Conservation (phyloP, 495 filamentous ascomycete species). For the Daldinia bambusicola region DNA sequence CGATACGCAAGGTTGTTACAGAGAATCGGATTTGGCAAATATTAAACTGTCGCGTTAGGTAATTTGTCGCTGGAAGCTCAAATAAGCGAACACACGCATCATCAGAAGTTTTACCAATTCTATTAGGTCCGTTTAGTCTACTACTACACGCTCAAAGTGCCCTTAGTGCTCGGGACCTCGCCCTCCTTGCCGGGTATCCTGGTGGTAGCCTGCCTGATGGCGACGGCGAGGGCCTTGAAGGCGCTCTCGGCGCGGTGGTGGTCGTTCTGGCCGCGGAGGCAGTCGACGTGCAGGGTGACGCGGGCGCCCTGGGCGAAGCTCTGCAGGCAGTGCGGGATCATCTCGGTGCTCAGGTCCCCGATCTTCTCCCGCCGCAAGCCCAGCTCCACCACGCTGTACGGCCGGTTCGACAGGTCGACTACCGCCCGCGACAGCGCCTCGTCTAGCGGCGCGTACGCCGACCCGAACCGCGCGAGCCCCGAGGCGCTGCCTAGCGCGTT, state of each 20-base stretch:
- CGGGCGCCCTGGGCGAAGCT: conserved; percentile 91
- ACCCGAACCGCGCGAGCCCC: conserved; percentile 89
- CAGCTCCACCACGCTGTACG: conserved; percentile 82
- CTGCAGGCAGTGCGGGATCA: conserved; percentile 95
- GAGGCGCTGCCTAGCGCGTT: conserved; percentile 75
- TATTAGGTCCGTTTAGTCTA: neutral
- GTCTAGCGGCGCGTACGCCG: conserved; percentile 90
- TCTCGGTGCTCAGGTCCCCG: conserved; percentile 91
- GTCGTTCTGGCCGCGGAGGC: conserved; percentile 88
- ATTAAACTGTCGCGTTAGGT: neutral
- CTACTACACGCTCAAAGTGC: conserved; percentile 69
- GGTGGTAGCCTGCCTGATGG: conserved; percentile 77
- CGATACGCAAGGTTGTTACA: no score
- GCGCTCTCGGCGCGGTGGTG: conserved; percentile 97
- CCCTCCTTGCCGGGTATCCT: conserved; percentile 81
- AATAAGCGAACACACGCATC: neutral
- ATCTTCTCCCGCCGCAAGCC: conserved; percentile 90
- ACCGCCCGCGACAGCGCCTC: conserved; percentile 95
- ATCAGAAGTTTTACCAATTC: neutral
- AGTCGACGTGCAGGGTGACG: conserved; percentile 94
- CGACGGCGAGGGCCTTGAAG: conserved; percentile 94
- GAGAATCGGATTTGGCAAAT: neutral
- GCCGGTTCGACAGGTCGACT: conserved; percentile 91
- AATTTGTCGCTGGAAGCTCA: neutral
- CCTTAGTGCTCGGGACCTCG: conserved; percentile 95